phyloP scores from a whole-genome alignment of 2,329 filamentous ascomycete genomes.

The Davidsoniella neocaledoniae region DNA sequence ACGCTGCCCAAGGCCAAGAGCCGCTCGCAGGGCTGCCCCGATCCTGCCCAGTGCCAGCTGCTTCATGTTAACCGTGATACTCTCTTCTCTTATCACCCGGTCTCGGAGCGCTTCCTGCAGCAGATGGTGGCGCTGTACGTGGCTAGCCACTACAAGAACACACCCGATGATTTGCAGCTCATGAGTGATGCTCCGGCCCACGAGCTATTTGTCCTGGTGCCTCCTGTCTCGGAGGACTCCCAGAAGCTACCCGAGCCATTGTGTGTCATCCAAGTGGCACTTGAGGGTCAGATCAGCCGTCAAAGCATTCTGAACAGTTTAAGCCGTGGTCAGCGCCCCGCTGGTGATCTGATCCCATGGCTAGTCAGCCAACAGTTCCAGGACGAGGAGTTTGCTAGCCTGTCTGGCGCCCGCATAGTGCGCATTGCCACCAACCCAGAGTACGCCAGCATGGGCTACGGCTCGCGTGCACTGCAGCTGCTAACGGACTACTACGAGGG shows the following conservation, averaged over 20 bases:
- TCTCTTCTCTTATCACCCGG: conserved; percentile 92
- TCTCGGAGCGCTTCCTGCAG: conserved; percentile 92
- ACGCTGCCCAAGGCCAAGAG: conserved; percentile 66
- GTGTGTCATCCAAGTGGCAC: conserved; percentile 81
- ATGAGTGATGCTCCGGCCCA: conserved; percentile 97
- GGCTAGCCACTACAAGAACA: conserved; percentile 95
- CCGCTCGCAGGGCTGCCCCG: conserved; percentile 61
- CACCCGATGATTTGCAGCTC: conserved; percentile 91
- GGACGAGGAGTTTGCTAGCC: conserved; percentile 84
- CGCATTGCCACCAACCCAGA: conserved; percentile 94
- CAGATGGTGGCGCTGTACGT: conserved; percentile 98
- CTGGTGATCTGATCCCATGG: conserved; percentile 93
- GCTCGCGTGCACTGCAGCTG: conserved; percentile 71
- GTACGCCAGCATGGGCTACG: conserved; percentile 84
- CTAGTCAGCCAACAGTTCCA: conserved; percentile 96
- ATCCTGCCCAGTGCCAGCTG: conserved; percentile 80
- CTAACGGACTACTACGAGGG: conserved; percentile 88
- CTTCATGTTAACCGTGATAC: conserved; percentile 93
- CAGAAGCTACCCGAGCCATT: conserved; percentile 78
- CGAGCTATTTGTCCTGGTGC: conserved; percentile 85
- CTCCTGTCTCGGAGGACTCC: conserved; percentile 62
- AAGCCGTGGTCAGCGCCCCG: conserved; percentile 72
- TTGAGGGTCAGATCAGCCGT: conserved; percentile 88
- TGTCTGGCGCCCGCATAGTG: conserved; percentile 83
- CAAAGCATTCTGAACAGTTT: conserved; percentile 83